Conservation (phyloP, 371 early-diverging fungal species). For the Capniomyces stellatus region DNA sequence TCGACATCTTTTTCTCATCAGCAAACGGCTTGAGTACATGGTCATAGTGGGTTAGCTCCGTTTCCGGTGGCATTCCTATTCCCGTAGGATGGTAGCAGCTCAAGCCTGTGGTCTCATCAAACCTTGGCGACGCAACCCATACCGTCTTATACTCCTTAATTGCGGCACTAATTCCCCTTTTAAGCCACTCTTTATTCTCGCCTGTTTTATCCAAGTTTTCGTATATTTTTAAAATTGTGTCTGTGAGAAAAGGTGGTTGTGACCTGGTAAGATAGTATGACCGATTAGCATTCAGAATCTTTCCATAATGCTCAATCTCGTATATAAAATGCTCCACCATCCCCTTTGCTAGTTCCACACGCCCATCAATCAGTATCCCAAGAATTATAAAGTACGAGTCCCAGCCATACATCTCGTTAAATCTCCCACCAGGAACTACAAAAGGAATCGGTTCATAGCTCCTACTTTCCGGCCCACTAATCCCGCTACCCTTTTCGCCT, state of each 20-base stretch:
- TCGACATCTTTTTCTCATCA: slow-evolving; percentile 33
- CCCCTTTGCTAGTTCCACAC: slow-evolving; percentile 60
- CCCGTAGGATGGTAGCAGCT: slow-evolving; percentile 75
- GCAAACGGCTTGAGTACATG: slow-evolving; percentile 78
- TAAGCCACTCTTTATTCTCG: slow-evolving; percentile 58
- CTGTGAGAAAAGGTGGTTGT: slow-evolving; percentile 93
- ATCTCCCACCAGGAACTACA: slow-evolving; percentile 92
- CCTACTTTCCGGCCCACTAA: slow-evolving; percentile 29
- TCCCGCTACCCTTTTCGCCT: neutral
- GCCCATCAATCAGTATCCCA: slow-evolving; percentile 70
- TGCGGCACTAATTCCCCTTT: slow-evolving; percentile 48
- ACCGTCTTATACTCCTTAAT: slow-evolving; percentile 83
- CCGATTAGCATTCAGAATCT: slow-evolving; percentile 95
- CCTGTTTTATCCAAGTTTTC: slow-evolving; percentile 28
- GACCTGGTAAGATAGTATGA: slow-evolving; percentile 88
- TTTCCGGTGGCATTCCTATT: slow-evolving; percentile 90
- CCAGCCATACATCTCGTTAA: slow-evolving; percentile 98
- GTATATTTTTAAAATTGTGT: slow-evolving; percentile 74
- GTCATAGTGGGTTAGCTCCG: slow-evolving; percentile 84
- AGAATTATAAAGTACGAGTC: slow-evolving; percentile 87
- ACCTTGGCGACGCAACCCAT: slow-evolving; percentile 70
- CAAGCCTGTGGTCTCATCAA: slow-evolving; percentile 57
- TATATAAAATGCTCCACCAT: slow-evolving; percentile 95
- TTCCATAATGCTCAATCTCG: slow-evolving; percentile 90
- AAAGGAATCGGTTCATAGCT: slow-evolving; percentile 63